A percentile compares a stretch with the other conserved stretches of the same genome.
Evolutionary conservation across 495 filamentous ascomycete genomes (phyloP).

Genomic region (Neurospora africana): DNA sequence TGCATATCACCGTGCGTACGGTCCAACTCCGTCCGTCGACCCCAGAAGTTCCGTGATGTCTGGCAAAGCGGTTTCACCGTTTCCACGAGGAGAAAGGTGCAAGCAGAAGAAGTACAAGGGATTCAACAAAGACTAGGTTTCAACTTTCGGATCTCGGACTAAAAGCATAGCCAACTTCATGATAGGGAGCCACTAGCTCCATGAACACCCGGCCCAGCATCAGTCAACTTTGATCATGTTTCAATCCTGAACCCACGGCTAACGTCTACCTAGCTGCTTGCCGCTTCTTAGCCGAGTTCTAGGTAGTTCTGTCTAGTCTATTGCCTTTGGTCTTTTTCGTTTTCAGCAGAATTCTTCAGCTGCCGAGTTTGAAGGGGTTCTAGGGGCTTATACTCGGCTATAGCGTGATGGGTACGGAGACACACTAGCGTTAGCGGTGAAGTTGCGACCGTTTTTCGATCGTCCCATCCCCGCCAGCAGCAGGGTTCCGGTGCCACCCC

Average conservation of each 20-base stretch:
- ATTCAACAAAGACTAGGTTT: background rate
- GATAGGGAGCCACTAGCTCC: background rate
- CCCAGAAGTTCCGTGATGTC: background rate
- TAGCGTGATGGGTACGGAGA: background rate
- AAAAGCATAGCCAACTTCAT: background rate
- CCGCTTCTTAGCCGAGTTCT: background rate
- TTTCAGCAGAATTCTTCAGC: background rate
- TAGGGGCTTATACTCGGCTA: background rate
- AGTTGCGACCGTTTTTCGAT: background rate
- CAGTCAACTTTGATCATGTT: background rate
- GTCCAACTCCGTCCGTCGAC: background rate
- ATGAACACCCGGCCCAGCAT: background rate
- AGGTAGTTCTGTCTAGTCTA: background rate
- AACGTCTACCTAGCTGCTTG: background rate
- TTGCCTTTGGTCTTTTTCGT: background rate
- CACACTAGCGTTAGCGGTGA: background rate
- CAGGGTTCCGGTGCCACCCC: background rate
- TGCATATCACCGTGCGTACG: background rate
- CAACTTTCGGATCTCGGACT: background rate
- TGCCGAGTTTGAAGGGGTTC: background rate
- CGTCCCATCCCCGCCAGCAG: background rate
- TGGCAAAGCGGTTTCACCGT: background rate
- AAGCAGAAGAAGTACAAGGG: background rate
- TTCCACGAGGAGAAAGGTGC: background rate
- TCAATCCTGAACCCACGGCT: background rate